phyloP scores from a whole-genome alignment of 208 protist genomes.

The Crithidia brevicula region DNA sequence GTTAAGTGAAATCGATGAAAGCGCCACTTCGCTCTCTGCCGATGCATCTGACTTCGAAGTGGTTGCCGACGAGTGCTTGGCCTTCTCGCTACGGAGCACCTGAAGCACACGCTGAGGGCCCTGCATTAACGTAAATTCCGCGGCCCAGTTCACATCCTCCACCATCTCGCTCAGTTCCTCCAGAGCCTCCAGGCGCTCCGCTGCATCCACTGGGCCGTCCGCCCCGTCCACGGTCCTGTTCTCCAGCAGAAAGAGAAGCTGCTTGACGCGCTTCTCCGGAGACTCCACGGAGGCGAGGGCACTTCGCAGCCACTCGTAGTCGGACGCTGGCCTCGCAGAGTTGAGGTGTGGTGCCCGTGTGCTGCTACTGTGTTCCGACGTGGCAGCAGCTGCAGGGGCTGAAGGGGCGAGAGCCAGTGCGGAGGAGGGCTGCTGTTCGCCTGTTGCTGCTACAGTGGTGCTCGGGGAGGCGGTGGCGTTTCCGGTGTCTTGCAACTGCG shows the following conservation, averaged over 20 bases:
- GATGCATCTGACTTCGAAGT: background rate
- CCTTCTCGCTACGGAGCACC: conserved; percentile 27
- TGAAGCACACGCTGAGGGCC: conserved; percentile 56
- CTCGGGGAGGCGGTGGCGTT: background rate
- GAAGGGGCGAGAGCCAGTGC: background rate
- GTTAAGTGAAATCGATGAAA: conserved; percentile 1
- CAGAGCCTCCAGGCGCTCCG: conserved; percentile 41
- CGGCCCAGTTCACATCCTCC: conserved; percentile 90
- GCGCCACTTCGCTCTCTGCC: background rate
- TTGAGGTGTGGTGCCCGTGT: background rate
- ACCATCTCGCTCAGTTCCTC: conserved; percentile 88
- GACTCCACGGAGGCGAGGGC: conserved; percentile 77
- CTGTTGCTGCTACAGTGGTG: background rate
- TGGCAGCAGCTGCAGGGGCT: background rate
- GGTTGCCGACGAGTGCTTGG: background rate
- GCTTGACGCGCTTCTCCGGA: conserved; percentile 66
- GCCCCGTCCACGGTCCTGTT: background rate
- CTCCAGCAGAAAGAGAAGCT: conserved; percentile 39
- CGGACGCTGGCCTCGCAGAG: conserved; percentile 24
- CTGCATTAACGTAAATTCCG: conserved; percentile 80
- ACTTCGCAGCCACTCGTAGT: conserved; percentile 74
- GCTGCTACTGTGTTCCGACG: background rate
- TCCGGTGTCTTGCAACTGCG: conserved; percentile 22
- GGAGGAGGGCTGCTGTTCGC: conserved; percentile 9
- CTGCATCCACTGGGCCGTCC: background rate